Base-by-base conservation (phyloP, 2,329 filamentous ascomycete species). In the Beauveria medogensis region DNA sequence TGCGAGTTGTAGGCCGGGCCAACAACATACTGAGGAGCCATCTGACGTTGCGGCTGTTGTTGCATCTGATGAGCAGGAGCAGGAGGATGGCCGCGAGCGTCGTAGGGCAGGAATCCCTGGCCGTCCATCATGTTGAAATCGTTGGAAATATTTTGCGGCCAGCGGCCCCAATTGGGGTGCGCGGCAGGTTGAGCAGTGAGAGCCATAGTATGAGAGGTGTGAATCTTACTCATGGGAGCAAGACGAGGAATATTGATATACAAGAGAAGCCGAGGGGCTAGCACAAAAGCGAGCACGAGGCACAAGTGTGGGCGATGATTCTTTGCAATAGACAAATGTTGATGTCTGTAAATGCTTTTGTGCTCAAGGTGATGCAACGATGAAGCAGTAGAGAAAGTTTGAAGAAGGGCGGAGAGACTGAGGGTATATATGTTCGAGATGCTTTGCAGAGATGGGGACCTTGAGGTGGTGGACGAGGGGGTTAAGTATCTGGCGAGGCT, bases 151-250 rank as follows among this genome's bases (percentile, higher is more conserved):
- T 82, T 80, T 62, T 79, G 71, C 65, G 77, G 72, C 79, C 81
- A 84, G 66, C 80, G 80, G 67, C 75, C 78, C 84, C 83, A 86
- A 72, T 72, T 74, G 58, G 77, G 73, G 65, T 74, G 68, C 52
- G 73, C 73, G 63, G 77, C 71, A 60, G 77, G 69, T 67, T 79
- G 76, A 68, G 76, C 72, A 61, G 77, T 74, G 67, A 82, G 75
- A 66, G 79, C 78, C 80, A 84, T 74, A 62, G 64, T 68, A 65
- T 48, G 60, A 41, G 22, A 26, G 22, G 47, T 43, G 34, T 54
- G 28, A 26, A 47, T 40, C 20, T 50, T 62, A 46, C 53, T 26
- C 44, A 40, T 51, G 18, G 40, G 28, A 56, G 46, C 61, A 62
- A 62, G 53, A 63, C 41, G 54, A 37, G 34, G 37, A 16, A 26